phyloP scores from a whole-genome alignment of 108 stramenopile genomes.

The Fragilaria radians region DNA sequence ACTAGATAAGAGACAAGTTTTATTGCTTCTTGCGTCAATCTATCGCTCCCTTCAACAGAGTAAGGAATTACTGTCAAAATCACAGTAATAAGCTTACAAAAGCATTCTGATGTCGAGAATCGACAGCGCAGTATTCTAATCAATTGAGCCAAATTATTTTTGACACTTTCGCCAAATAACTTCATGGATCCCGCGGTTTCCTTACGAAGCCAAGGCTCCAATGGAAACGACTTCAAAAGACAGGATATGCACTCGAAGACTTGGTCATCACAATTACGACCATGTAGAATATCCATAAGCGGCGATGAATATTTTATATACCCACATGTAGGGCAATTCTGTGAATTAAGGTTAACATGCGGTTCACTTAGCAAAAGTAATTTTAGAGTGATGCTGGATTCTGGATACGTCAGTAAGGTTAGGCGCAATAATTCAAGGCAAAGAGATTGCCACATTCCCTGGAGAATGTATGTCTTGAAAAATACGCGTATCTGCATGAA shows the following conservation, averaged over 20 bases:
- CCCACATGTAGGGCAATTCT: not conserved
- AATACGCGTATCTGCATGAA: not conserved
- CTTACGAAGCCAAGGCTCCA: not conserved
- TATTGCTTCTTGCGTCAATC: not conserved
- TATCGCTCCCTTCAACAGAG: not conserved
- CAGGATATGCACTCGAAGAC: not conserved
- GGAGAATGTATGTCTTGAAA: not conserved
- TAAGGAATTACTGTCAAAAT: not conserved
- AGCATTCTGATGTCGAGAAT: not conserved
- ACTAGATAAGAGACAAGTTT: not conserved
- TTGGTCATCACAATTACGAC: not conserved
- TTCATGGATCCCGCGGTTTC: not conserved
- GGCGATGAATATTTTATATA: not conserved
- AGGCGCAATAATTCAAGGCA: not conserved
- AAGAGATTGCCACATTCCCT: not conserved
- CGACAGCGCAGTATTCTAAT: not conserved
- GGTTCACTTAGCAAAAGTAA: not conserved
- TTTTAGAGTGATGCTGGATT: not conserved
- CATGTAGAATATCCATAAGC: not conserved
- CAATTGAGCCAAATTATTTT: not conserved
- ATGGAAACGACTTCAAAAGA: slow-evolving; percentile 5
- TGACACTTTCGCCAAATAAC: slow-evolving; percentile 1
- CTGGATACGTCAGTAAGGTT: not conserved
- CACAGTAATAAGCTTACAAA: not conserved
- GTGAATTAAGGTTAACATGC: not conserved